Evolutionary conservation across 1,284 basidiomycete genomes (phyloP).

Genomic region (Pholiota adiposa): DNA sequence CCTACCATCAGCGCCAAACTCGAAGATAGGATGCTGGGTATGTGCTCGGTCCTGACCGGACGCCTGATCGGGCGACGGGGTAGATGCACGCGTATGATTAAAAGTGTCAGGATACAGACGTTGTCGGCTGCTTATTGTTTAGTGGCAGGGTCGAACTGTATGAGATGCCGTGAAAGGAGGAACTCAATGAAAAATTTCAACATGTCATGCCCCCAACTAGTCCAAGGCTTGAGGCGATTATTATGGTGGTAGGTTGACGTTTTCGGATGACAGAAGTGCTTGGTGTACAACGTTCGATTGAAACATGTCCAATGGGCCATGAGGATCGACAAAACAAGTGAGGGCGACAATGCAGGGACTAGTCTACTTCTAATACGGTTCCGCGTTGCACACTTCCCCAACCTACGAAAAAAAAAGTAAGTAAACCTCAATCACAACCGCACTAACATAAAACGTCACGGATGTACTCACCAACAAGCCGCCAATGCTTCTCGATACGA

Average conservation of each 20-base stretch:
- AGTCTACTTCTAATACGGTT: slow-evolving; percentile 55
- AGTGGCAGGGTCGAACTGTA: too few species aligned
- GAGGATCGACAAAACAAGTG: background rate
- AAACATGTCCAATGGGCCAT: background rate
- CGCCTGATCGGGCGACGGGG: too few species aligned
- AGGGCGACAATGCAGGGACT: slow-evolving; percentile 11
- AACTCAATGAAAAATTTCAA: background rate
- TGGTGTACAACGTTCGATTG: background rate
- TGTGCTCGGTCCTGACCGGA: background rate
- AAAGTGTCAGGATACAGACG: too few species aligned
- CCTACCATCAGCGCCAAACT: background rate
- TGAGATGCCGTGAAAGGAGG: background rate
- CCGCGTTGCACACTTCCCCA: slow-evolving; percentile 60
- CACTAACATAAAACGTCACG: too few species aligned
- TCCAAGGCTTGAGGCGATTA: too few species aligned
- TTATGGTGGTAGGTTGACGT: too few species aligned
- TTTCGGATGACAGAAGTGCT: background rate
- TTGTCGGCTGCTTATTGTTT: too few species aligned
- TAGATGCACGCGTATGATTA: too few species aligned
- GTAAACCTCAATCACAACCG: background rate
- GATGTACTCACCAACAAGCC: slow-evolving; percentile 74
- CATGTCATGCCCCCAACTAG: too few species aligned
- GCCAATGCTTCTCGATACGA: slow-evolving; percentile 98
- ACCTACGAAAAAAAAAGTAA: slow-evolving; percentile 32
- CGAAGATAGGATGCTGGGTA: background rate